Evolutionary conservation across 1,284 basidiomycete genomes (phyloP), one percentile per base, ranked within the genome.

Genomic region (Schizopora paradoxa): DNA sequence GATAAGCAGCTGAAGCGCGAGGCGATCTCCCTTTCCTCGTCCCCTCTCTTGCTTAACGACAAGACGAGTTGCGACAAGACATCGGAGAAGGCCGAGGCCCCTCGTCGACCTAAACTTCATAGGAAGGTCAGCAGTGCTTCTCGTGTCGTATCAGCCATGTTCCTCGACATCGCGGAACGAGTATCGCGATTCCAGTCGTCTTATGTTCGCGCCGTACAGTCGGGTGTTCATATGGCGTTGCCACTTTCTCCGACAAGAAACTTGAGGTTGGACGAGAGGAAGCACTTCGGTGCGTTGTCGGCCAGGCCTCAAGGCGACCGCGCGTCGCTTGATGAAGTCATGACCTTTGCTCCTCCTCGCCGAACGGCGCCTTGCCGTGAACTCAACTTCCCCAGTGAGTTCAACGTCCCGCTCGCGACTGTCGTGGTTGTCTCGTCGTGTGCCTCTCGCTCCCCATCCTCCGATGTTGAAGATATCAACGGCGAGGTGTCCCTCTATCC

Each of bases 291-390:
- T 40, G 53, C 48, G 37, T 43, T 47, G 39, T 55, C 56, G 14
- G 56, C 65, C 44, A 63, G 59, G 47, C 68, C 66, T 22, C 55
- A 66, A 28, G 77, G 77, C 6, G 70, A 70, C 53, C 72, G 77
- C 31, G 76, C 65, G 5, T 58, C 54, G 28, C 39, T 60, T 41
- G 49, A 53, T 36, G 70, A 73, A 43, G 68, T 72, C 32, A 56
- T 49, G 39, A 54, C 47, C 21, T 69, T 72, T 48, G 61, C 61
- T 4, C 51, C 56, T 28, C 25, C 33, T 13, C 21, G 31, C 5
- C 28, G 18, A 4, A 23, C 26, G 16, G 5, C 11, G 19, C 45
- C 49, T 13, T 41, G 23, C n/a, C 45, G 45, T 21, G 49, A 51
- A 6, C 41, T 50, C 11, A 50, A 50, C 28, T 43, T 50, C 8